Percentiles rank a stretch among this genome's conserved stretches.
Evolutionary conservation across 345 rosid species (phyloP).

Genomic region (Citrus trifoliata): DNA sequence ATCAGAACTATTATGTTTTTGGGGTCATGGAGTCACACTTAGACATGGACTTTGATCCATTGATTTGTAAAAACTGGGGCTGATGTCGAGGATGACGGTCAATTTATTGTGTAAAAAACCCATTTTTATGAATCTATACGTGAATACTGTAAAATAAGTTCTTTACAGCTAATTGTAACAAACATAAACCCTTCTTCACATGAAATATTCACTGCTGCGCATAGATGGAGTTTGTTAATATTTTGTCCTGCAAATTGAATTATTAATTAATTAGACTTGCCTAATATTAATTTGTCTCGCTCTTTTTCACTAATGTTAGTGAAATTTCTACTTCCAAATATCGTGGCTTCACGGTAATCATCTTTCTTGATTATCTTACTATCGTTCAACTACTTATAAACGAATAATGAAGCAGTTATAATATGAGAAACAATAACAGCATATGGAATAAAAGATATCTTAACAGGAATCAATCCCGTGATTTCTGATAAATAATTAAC

Average conservation of each 20-base stretch:
- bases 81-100: neutral
- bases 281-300: neutral
- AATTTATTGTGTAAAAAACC: neutral
- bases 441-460: neutral
- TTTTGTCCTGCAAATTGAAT: neutral
- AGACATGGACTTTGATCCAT: neutral
- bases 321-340: too few species aligned
- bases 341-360: too few species aligned
- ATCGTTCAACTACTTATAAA: neutral
- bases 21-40: slow-evolving; percentile 61
- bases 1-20: slow-evolving; percentile 63
- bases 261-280: neutral
- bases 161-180: neutral
- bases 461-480: neutral
- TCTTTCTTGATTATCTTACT: neutral
- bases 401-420: neutral
- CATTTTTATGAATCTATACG: neutral
- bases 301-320: neutral
- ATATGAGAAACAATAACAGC: neutral
- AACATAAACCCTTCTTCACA: neutral
- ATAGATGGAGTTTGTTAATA: neutral
- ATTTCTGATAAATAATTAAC: too few species aligned
- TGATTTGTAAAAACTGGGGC: neutral
- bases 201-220: neutral
- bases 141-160: neutral